Evolutionary conservation across 306 rosid species (phyloP).

Genomic region (Rubus parviflorus): DNA sequence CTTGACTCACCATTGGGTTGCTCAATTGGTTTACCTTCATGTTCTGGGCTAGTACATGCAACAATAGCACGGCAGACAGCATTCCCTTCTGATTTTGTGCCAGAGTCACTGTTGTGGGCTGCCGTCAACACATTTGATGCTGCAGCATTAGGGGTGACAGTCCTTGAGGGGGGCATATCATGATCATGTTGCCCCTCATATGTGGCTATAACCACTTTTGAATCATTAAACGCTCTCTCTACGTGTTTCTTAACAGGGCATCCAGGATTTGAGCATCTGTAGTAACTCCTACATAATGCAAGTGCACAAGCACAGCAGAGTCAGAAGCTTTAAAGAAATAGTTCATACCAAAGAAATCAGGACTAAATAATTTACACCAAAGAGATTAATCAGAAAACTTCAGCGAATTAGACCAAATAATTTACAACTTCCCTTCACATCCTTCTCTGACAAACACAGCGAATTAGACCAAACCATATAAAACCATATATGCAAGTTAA

Average conservation of each 20-base stretch:
- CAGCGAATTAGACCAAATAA: neutral
- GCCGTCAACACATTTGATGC: constrained; percentile 30
- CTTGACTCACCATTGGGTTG: constrained; percentile 5
- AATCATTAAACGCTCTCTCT: constrained; percentile 75
- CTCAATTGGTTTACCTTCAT: constrained; percentile 14
- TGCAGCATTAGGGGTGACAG: constrained; percentile 43
- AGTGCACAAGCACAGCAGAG: constrained; percentile 22
- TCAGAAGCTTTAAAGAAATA: constrained; percentile 9
- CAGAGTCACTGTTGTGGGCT: constrained; percentile 27
- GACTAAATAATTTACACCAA: neutral
- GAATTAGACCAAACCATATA: neutral
- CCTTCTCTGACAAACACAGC: neutral
- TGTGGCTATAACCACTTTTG: constrained; percentile 65
- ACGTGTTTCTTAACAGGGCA: constrained; percentile 89
- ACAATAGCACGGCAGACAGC: constrained; percentile 5
- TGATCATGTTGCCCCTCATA: constrained; percentile 89
- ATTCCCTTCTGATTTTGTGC: constrained; percentile 34
- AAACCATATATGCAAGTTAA: neutral
- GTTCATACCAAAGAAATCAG: neutral
- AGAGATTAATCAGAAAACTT: neutral
- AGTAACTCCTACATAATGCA: constrained; percentile 71
- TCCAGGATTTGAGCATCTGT: constrained; percentile 83
- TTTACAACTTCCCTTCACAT: neutral
- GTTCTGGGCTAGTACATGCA: constrained; percentile 4
- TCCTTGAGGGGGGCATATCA: constrained; percentile 52